Evolutionary conservation across 202 grass and related monocot genomes (phyloP).

Genomic region (Elaeis oleifera): DNA sequence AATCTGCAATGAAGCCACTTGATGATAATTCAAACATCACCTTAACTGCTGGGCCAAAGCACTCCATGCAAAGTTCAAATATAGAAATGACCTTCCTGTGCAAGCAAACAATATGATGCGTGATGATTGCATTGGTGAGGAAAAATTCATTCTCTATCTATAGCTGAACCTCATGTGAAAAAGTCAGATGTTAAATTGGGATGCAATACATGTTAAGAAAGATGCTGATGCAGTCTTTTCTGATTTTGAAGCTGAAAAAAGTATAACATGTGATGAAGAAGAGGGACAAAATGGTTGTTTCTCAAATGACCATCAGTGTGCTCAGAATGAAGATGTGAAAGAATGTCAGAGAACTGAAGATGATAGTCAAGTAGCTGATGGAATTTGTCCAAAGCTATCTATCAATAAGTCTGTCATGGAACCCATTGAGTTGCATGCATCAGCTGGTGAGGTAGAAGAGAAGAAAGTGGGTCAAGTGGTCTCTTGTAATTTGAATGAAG

Average conservation of each 20-base stretch:
- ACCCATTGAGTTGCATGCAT: too few species aligned
- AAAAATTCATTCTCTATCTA: neutral
- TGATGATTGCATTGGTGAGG: slow-evolving; percentile 11
- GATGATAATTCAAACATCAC: too few species aligned
- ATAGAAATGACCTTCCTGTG: slow-evolving; percentile 3
- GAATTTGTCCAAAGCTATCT: too few species aligned
- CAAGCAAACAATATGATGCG: neutral
- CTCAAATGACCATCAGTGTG: too few species aligned
- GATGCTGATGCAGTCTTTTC: neutral
- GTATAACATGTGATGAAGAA: slow-evolving; percentile 1
- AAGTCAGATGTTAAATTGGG: neutral
- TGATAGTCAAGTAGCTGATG: slow-evolving; percentile 3
- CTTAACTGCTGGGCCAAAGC: too few species aligned
- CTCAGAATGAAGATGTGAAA: neutral
- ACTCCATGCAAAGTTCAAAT: neutral
- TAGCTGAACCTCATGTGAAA: too few species aligned
- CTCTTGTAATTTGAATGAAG: too few species aligned
- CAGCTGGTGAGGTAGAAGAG: too few species aligned
- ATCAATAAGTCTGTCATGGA: too few species aligned
- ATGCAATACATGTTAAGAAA: neutral
- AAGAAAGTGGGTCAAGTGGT: too few species aligned
- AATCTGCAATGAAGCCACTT: slow-evolving; percentile 7
- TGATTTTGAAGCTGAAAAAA: slow-evolving; percentile 5
- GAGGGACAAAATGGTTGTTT: slow-evolving; percentile 1
- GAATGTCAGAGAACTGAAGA: neutral